Percentiles rank a stretch among this genome's conserved stretches.
These are phyloP conservation scores for Chaetomidium leptoderma DNA, from an alignment of 495 filamentous ascomycete species.

Conservation along the genomic window DNA sequence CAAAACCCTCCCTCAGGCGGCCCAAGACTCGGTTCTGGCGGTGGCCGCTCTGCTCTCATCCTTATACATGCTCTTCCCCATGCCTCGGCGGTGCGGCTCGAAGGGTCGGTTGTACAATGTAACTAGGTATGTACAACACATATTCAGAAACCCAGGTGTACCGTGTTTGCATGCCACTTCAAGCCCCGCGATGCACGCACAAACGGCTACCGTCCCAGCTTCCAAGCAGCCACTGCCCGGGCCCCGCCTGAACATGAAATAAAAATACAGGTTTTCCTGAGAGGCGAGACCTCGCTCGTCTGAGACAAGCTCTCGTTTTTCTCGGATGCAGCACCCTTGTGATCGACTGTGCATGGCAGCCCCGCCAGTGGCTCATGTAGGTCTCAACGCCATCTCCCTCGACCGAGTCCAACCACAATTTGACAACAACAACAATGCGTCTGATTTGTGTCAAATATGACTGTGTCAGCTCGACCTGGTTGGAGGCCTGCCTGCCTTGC, in stretches of 20 bases:
- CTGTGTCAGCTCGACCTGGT: neutral
- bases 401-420: neutral
- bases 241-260: neutral
- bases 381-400: neutral
- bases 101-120: too few relatives aligned
- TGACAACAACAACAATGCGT: neutral
- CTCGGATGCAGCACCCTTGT: neutral
- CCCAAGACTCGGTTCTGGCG: too few relatives aligned
- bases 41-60: too few relatives aligned
- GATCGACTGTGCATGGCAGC: conserved; percentile 14
- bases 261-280: neutral
- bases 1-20: too few relatives aligned
- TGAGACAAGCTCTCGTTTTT: neutral
- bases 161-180: neutral
- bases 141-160: neutral
- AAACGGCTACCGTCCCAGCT: neutral
- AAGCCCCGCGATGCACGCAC: neutral
- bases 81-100: too few relatives aligned
- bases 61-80: too few relatives aligned
- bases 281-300: neutral
- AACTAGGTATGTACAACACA: too few relatives aligned
- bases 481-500: neutral
- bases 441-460: neutral
- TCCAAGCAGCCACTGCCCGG: neutral
- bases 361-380: conserved; percentile 1